Evolutionary conservation across 257 asterid genomes (phyloP).

Genomic region (Scutellaria baicalensis): DNA sequence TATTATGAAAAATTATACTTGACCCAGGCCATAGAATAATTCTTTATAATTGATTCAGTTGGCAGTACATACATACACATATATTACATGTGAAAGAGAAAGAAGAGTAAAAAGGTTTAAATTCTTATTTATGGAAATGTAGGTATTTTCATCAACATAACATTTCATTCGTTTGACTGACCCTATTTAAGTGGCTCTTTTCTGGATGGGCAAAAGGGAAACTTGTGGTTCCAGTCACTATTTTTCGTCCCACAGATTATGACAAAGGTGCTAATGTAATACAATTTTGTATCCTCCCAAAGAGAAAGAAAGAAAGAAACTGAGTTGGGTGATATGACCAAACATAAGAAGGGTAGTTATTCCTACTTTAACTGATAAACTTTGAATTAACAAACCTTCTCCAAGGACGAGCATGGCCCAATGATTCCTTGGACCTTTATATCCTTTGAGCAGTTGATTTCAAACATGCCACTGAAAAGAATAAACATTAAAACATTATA

Average conservation of each 20-base stretch:
- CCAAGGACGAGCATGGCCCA: conserved; percentile 95
- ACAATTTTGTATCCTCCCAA: no score
- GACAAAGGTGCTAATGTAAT: no score
- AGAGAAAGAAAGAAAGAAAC: background rate
- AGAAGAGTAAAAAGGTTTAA: background rate
- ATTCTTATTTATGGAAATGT: background rate
- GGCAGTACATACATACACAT: background rate
- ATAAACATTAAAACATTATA: background rate
- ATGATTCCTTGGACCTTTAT: conserved; percentile 88
- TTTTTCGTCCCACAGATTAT: no score
- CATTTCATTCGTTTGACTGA: background rate
- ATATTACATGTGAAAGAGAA: background rate
- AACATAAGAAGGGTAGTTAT: background rate
- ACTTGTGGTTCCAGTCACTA: no score
- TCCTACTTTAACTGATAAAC: background rate
- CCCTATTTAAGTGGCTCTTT: background rate
- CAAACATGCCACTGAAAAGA: conserved; percentile 71
- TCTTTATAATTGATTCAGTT: no score
- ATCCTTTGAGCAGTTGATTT: conserved; percentile 91
- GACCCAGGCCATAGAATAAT: no score
- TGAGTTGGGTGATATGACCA: background rate
- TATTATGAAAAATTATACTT: no score
- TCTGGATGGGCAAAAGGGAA: background rate
- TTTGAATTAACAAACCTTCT: conserved; percentile 53
- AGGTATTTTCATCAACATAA: background rate